These are phyloP conservation scores for Tarenaya hassleriana DNA, from an alignment of 345 rosid species.

Conservation along the genomic window DNA sequence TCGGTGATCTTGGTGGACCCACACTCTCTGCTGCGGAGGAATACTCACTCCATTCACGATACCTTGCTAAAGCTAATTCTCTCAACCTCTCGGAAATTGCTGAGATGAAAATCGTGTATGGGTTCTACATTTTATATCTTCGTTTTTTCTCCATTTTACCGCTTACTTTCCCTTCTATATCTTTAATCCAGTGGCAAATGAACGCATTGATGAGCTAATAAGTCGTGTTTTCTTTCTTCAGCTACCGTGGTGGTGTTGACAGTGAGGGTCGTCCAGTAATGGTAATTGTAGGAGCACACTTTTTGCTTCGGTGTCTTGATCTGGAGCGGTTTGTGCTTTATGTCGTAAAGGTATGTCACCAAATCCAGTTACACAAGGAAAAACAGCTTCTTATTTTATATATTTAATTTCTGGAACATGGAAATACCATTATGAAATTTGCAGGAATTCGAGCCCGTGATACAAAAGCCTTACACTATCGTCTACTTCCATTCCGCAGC, in stretches of 20 bases:
- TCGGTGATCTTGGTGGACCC: slow-evolving; percentile 88
- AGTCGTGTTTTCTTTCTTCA: slow-evolving; percentile 32
- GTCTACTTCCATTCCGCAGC: slow-evolving; percentile 95
- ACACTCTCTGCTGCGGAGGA: slow-evolving; percentile 82
- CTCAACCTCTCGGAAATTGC: slow-evolving; percentile 92
- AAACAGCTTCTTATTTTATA: slow-evolving; percentile 12
- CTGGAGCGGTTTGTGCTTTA: slow-evolving; percentile 80
- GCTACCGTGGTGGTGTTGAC: slow-evolving; percentile 97
- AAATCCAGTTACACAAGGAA: slow-evolving; percentile 9
- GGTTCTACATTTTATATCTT: slow-evolving; percentile 14
- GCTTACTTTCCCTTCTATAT: not conserved
- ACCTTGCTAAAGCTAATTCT: slow-evolving; percentile 91
- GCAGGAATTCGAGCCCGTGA: slow-evolving; percentile 97
- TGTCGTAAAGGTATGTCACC: slow-evolving; percentile 56
- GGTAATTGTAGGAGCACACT: slow-evolving; percentile 98
- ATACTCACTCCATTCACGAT: slow-evolving; percentile 91
- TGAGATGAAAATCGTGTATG: slow-evolving; percentile 97
- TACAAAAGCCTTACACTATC: slow-evolving; percentile 88
- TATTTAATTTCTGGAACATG: not conserved
- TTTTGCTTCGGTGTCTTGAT: slow-evolving; percentile 88
- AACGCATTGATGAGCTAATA: not conserved
- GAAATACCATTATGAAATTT: slow-evolving; percentile 13
- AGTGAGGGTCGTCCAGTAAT: slow-evolving; percentile 91
- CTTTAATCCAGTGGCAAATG: slow-evolving; percentile 3
- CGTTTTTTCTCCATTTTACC: slow-evolving; percentile 1